Evolutionary conservation across 2,329 filamentous ascomycete genomes (phyloP).

Genomic region (Ascochyta pisi): DNA sequence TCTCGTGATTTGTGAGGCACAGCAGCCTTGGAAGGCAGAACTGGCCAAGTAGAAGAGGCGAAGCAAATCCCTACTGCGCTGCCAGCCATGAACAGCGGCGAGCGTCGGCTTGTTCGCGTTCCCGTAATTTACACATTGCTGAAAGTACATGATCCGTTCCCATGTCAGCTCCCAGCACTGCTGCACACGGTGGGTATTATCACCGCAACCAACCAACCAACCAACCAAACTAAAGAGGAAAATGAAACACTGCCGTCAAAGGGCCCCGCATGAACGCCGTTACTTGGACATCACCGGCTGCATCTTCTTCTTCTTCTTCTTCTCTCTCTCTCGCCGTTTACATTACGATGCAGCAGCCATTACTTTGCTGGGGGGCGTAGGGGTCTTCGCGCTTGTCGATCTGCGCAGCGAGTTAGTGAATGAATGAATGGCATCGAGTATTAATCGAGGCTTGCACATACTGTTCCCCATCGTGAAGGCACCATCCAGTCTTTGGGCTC

Average conservation of each 20-base stretch:
- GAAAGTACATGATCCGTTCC: constrained; percentile 46
- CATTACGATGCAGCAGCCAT: constrained; percentile 96
- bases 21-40: constrained; percentile 29
- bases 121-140: constrained; percentile 51
- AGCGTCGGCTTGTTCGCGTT: constrained; percentile 30
- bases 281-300: constrained; percentile 45
- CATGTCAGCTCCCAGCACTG: constrained; percentile 40
- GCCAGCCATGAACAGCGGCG: constrained; percentile 36
- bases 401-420: constrained; percentile 49
- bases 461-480: constrained; percentile 90
- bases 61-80: constrained; percentile 35
- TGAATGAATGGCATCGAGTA: not conserved
- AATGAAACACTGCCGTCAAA: constrained; percentile 48
- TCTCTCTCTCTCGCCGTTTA: constrained; percentile 53
- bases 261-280: constrained; percentile 48
- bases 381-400: constrained; percentile 96
- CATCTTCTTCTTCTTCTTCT: constrained; percentile 36
- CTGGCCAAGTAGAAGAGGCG: constrained; percentile 30
- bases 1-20: constrained; percentile 37
- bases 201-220: constrained; percentile 37
- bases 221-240: constrained; percentile 34
- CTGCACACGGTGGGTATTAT: constrained; percentile 49
- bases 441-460: constrained; percentile 47
- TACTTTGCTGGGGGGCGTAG: constrained; percentile 94
- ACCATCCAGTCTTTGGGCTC: constrained; percentile 98